Base-by-base conservation (phyloP, 148 eudicot genomes). In the Vaccinium corymbosum region DNA sequence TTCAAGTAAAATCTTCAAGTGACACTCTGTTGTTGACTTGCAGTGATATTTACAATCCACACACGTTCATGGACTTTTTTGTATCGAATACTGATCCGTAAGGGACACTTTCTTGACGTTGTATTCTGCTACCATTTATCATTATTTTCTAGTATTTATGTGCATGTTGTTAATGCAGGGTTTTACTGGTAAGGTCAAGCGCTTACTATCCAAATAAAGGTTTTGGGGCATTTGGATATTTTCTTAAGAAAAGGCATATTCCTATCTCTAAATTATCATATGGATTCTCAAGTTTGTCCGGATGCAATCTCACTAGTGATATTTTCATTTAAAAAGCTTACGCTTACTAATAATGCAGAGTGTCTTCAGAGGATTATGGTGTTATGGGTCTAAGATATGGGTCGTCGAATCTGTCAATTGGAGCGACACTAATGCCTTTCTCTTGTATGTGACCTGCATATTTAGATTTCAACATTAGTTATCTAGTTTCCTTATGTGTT, bases 311-410 rank as follows among this genome's bases (percentile, higher is more conserved):
- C 42, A 51, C 48, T n/a, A 1, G 50, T 46, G 59, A 53, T 53
- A 13, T 81, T 85, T 29, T 35, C 50, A 16, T 83, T 80, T 49
- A 52, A 61, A 59, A 80, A 35, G 49, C 55, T n/a, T 71, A 78
- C 68, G 27, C 64, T n/a, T 52, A 72, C 74, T 85, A 55, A 80
- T 81, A 25, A 32, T 88, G 78, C 91, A 96, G 99, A 87, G 78
- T 85, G 76, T 86, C 89, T 64, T 83, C 95, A 79, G 95, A 92
- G 84, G 97, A 91, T 89, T 89, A 90, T 84, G 98, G 98, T 80
- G 85, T 93, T 35, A 88, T 94, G 99, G 99, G 97, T 86, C 85
- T 96, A 89, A 90, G 99, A 92, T 94, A 94, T 89, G 94, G 98
- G 83, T 90, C 98, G 14, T 87, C 89, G 55, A 90, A 91, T 88